Evolutionary conservation across 202 grass and related monocot genomes (phyloP).

Genomic region (Cymbopogon flexuosus): DNA sequence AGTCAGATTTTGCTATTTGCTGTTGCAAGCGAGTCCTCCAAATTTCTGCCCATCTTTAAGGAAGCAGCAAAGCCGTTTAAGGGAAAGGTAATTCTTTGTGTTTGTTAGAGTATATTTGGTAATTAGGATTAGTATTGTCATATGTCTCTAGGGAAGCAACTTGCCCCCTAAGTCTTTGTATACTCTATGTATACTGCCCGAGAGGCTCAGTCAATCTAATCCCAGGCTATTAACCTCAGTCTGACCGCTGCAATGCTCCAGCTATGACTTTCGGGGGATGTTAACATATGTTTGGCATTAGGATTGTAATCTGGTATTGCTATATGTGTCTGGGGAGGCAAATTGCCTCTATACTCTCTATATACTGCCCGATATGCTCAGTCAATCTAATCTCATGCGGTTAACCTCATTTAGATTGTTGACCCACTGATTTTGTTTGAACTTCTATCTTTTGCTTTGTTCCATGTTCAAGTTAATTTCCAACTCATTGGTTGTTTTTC

Average conservation of each 20-base stretch:
- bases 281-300: too few relatives aligned
- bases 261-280: not conserved
- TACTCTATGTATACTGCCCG: not conserved
- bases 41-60: conserved; percentile 63
- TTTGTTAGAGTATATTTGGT: not conserved
- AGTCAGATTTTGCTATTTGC: conserved; percentile 78
- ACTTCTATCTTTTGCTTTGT: conserved; percentile 4
- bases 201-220: not conserved
- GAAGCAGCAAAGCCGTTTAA: conserved; percentile 85
- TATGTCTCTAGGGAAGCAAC: not conserved
- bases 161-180: not conserved
- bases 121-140: not conserved
- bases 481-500: conserved; percentile 1
- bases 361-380: not conserved
- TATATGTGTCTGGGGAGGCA: too few relatives aligned
- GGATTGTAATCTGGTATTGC: too few relatives aligned
- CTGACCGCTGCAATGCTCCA: not conserved
- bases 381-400: not conserved
- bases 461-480: conserved; percentile 5
- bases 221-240: not conserved
- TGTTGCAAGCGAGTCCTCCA: conserved; percentile 58
- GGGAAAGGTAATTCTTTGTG: conserved; percentile 61
- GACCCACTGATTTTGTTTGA: not conserved
- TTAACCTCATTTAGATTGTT: not conserved
- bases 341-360: too few relatives aligned